Evolutionary conservation across 2,329 filamentous ascomycete species (phyloP).

Genomic region (Penicillium sp.): DNA sequence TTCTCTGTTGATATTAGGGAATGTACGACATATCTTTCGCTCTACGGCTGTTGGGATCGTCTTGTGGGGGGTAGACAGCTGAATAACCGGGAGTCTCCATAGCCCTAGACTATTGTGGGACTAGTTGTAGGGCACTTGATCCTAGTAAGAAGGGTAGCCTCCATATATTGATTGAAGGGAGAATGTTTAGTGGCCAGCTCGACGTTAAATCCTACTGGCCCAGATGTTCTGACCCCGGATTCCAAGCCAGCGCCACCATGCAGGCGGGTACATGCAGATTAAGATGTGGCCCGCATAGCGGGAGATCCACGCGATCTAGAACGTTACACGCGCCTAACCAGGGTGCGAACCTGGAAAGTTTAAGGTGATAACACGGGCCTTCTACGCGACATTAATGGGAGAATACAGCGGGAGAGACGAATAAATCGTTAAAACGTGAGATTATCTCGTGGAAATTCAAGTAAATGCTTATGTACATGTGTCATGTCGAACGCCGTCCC

Average conservation of each 20-base stretch:
- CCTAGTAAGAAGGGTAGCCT: neutral
- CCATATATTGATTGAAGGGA: neutral
- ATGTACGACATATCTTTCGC: neutral
- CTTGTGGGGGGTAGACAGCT: neutral
- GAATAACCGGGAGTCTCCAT: neutral
- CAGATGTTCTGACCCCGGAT: neutral
- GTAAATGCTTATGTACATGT: constrained; percentile 12
- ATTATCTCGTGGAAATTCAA: constrained; percentile 2
- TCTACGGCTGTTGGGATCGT: too few species aligned
- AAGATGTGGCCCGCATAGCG: neutral
- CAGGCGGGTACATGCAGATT: neutral
- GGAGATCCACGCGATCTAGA: neutral
- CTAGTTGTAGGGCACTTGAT: neutral
- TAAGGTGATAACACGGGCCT: neutral
- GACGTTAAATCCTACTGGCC: neutral
- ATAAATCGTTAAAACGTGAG: constrained; percentile 1
- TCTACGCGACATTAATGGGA: neutral
- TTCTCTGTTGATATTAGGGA: neutral
- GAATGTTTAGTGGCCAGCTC: neutral
- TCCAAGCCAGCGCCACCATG: neutral
- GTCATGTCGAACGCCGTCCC: constrained; percentile 6
- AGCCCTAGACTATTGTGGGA: neutral
- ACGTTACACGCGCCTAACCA: neutral
- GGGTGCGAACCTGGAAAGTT: neutral
- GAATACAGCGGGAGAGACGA: too few species aligned